phyloP scores from a whole-genome alignment of 2,329 filamentous ascomycete genomes.

The Cytospora leucostoma region DNA sequence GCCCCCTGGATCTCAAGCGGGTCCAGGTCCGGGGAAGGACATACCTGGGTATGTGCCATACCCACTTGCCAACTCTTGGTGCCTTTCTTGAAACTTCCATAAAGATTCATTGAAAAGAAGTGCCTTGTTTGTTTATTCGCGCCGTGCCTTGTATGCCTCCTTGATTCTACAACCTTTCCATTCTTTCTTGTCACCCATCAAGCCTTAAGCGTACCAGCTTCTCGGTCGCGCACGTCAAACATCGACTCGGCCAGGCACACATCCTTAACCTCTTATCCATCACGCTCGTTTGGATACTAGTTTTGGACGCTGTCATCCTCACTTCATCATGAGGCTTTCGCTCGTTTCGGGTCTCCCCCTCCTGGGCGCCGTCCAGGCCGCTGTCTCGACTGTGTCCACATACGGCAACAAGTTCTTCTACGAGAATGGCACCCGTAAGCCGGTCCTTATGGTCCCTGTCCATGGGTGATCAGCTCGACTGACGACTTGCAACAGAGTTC shows the following conservation, averaged over 20 bases:
- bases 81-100: not conserved
- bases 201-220: slow-evolving; percentile 4
- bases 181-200: slow-evolving; percentile 7
- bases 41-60: not conserved
- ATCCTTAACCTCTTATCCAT: slow-evolving; percentile 12
- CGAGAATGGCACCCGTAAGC: slow-evolving; percentile 69
- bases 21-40: not conserved
- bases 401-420: slow-evolving; percentile 84
- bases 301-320: slow-evolving; percentile 7
- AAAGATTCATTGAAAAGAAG: not conserved
- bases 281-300: slow-evolving; percentile 17
- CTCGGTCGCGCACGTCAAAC: slow-evolving; percentile 5
- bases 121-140: not conserved
- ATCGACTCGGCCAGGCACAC: slow-evolving; percentile 9
- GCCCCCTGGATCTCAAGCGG: not conserved
- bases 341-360: slow-evolving; percentile 38
- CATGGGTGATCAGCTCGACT: slow-evolving; percentile 15
- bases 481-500: slow-evolving; percentile 38
- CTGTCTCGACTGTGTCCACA: slow-evolving; percentile 50
- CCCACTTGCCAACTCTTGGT: not conserved
- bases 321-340: slow-evolving; percentile 42
- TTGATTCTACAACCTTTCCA: not conserved
- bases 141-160: slow-evolving; percentile 1
- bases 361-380: slow-evolving; percentile 37
- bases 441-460: slow-evolving; percentile 65